phyloP scores from a whole-genome alignment of 768 basidiomycete species.

The Clavaria fumosa region DNA sequence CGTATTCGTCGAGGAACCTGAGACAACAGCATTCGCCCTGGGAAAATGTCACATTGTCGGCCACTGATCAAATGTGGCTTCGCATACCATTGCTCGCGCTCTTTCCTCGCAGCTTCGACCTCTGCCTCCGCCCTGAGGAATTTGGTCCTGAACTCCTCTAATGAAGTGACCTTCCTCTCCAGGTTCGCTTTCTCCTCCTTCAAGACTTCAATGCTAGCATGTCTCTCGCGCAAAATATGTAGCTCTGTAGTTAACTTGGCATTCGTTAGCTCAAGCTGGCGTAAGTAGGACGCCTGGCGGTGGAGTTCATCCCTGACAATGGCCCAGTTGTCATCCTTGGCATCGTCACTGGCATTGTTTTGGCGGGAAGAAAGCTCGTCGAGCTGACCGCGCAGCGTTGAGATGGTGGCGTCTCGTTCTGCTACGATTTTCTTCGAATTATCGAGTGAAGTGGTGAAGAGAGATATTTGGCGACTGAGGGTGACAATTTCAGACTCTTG shows the following conservation, averaged over 20 bases:
- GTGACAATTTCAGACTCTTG: conserved; percentile 38
- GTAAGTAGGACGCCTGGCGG: conserved; percentile 46
- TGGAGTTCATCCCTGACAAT: conserved; percentile 56
- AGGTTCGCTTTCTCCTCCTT: conserved; percentile 58
- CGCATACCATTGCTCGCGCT: conserved; percentile 42
- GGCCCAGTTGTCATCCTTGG: conserved; percentile 36
- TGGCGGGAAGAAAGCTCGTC: conserved; percentile 29
- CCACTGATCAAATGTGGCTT: too few relatives aligned
- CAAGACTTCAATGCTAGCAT: conserved; percentile 52
- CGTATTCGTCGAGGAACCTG: too few relatives aligned
- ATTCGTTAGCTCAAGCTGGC: conserved; percentile 44
- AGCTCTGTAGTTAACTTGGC: conserved; percentile 40
- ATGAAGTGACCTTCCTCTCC: conserved; percentile 32
- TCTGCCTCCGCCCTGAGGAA: conserved; percentile 48
- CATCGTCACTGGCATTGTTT: conserved; percentile 12
- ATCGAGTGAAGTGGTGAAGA: conserved; percentile 33
- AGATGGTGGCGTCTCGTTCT: conserved; percentile 25
- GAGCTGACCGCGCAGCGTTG: conserved; percentile 31
- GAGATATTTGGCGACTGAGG: conserved; percentile 27
- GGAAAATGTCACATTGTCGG: too few relatives aligned
- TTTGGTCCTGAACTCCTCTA: conserved; percentile 41
- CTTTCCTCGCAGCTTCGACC: conserved; percentile 40
- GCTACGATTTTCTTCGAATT: conserved; percentile 27
- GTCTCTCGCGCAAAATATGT: conserved; percentile 32
- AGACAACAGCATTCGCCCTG: too few relatives aligned